phyloP scores from a whole-genome alignment of 2,329 filamentous ascomycete species.

The Trichoderma asperellum region DNA sequence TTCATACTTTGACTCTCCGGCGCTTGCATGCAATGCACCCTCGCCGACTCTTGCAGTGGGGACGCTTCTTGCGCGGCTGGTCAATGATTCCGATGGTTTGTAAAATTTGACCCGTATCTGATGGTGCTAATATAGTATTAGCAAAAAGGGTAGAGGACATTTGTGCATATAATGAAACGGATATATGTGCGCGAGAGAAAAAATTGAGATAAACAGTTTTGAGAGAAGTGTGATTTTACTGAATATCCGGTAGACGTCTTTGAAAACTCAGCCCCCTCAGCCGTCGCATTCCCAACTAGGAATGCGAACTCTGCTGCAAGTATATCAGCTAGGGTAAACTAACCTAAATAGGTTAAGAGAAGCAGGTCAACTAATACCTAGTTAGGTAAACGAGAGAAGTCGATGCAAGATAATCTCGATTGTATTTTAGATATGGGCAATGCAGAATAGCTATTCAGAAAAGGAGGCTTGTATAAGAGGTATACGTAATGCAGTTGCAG shows the following conservation, averaged over 20 bases:
- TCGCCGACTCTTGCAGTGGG: slow-evolving; percentile 3
- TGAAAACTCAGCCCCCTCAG: neutral
- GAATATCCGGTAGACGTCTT: neutral
- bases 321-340: neutral
- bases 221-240: neutral
- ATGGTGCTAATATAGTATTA: neutral
- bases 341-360: neutral
- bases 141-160: neutral
- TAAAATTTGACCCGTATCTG: neutral
- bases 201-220: neutral
- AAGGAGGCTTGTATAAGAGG: no score
- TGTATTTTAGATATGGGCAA: no score
- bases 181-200: neutral
- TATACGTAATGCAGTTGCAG: no score
- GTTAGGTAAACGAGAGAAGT: neutral
- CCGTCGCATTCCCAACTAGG: neutral
- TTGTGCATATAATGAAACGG: neutral
- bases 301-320: neutral
- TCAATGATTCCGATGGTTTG: neutral
- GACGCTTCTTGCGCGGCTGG: neutral
- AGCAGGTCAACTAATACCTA: neutral
- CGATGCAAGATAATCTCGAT: neutral
- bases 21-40: neutral
- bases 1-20: neutral
- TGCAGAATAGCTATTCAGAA: no score